Conservation (phyloP, 441 rosid species). For the Erodium texanum region DNA sequence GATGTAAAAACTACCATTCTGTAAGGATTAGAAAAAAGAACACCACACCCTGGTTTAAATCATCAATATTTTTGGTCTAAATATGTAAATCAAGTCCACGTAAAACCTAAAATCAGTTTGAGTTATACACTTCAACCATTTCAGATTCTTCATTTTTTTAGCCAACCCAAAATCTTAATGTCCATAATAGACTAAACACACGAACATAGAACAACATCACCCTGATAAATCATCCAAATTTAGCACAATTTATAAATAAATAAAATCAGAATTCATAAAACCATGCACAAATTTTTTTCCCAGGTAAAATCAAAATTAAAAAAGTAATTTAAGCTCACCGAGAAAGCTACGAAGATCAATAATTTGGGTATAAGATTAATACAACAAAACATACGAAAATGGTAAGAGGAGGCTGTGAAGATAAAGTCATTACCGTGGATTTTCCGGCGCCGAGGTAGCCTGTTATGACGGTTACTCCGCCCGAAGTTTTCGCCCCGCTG, state of each 20-base stretch:
- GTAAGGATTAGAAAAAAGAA: not conserved
- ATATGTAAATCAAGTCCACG: not conserved
- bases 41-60: not conserved
- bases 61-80: no score
- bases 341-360: not conserved
- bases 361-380: not conserved
- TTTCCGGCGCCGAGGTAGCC: constrained; percentile 96
- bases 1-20: not conserved
- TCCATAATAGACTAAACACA: not conserved
- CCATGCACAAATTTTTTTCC: not conserved
- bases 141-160: not conserved
- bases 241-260: not conserved
- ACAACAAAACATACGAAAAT: not conserved
- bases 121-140: not conserved
- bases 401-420: not conserved
- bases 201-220: not conserved
- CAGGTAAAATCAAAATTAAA: not conserved
- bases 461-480: constrained; percentile 77
- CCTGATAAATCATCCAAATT: not conserved
- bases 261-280: not conserved
- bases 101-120: not conserved
- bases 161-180: not conserved
- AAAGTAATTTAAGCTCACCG: not conserved
- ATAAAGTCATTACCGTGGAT: constrained; percentile 57
- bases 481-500: constrained; percentile 33